Conservation (phyloP, 2,329 filamentous ascomycete genomes). For the Leptographium radiaticola region DNA sequence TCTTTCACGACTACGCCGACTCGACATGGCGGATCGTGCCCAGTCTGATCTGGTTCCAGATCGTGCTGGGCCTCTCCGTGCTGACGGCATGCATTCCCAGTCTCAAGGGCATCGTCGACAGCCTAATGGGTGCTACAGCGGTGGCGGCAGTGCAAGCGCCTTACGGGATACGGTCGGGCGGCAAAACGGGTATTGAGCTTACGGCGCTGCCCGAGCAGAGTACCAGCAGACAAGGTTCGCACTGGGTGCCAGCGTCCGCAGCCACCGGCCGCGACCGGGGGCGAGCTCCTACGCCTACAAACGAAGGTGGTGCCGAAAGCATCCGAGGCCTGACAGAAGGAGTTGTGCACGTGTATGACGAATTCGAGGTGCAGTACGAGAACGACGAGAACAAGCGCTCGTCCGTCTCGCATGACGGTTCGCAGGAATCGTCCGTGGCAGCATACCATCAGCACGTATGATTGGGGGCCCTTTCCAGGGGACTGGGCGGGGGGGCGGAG, state of each 20-base stretch:
- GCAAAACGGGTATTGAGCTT: conserved; percentile 2
- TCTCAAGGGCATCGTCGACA: conserved; percentile 11
- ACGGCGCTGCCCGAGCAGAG: background rate
- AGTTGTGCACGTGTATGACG: background rate
- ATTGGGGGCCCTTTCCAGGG: background rate
- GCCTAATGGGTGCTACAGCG: conserved; percentile 2
- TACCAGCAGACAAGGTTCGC: background rate
- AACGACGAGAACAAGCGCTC: background rate
- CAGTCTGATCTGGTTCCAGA: conserved; percentile 3
- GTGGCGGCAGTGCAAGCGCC: conserved; percentile 4
- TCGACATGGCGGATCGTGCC: conserved; percentile 7
- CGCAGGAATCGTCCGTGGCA: background rate
- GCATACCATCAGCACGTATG: conserved; percentile 1
- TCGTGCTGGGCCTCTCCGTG: conserved; percentile 8
- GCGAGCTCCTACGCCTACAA: too few species aligned
- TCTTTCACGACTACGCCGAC: conserved; percentile 4
- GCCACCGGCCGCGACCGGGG: too few species aligned
- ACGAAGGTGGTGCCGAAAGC: background rate
- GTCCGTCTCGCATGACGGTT: background rate
- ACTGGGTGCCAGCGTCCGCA: background rate
- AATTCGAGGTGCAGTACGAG: conserved; percentile 2
- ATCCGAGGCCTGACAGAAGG: conserved; percentile 1
- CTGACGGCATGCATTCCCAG: conserved; percentile 12
- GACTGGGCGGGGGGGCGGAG: too few species aligned
- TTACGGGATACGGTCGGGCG: background rate